These are phyloP conservation scores for Aspergillus campestris DNA, from an alignment of 495 filamentous ascomycete genomes.

Conservation along the genomic window DNA sequence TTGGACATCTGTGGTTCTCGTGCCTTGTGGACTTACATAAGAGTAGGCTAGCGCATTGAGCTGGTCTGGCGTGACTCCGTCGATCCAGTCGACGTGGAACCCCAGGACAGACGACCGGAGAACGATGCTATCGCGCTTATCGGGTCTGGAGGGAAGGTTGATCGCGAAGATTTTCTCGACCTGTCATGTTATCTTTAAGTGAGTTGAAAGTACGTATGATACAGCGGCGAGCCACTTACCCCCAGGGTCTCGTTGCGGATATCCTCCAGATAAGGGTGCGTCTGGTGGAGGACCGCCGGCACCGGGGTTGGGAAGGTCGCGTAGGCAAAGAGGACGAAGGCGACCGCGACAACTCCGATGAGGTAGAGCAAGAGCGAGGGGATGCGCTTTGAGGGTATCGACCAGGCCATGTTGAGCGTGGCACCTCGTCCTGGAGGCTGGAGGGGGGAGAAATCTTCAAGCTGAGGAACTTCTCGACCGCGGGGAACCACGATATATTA, in stretches of 20 bases:
- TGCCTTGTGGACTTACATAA: conserved; percentile 11
- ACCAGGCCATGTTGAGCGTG: too few species aligned
- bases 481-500: too few species aligned
- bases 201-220: neutral
- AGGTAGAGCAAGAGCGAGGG: too few species aligned
- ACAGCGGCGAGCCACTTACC: conserved; percentile 3
- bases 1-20: conserved; percentile 6
- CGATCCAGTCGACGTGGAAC: conserved; percentile 43
- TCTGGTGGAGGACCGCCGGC: too few species aligned
- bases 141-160: conserved; percentile 47
- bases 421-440: too few species aligned
- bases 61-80: conserved; percentile 27
- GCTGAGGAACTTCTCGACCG: too few species aligned
- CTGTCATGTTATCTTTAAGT: conserved; percentile 19
- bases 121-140: conserved; percentile 52
- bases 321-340: too few species aligned
- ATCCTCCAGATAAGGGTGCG: neutral
- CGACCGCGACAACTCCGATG: too few species aligned
- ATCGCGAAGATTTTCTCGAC: conserved; percentile 53
- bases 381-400: too few species aligned
- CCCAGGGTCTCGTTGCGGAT: conserved; percentile 20
- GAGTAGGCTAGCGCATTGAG: conserved; percentile 14
- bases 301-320: too few species aligned
- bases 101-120: conserved; percentile 43
- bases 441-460: too few species aligned